Conservation (phyloP, 345 rosid genomes). For the Stellera chamaejasme region DNA sequence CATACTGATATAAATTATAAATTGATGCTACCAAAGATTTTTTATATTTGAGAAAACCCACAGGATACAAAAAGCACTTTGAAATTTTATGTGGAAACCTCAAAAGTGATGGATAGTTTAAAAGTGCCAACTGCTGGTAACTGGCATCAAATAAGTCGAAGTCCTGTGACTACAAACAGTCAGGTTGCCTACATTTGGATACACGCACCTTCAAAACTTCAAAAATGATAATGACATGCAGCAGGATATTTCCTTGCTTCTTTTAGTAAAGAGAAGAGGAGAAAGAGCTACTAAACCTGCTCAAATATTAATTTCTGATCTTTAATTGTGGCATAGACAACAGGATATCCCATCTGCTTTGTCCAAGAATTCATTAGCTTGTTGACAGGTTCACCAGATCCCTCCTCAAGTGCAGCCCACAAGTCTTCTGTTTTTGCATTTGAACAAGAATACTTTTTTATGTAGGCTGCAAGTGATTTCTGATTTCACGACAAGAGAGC, state of each 20-base stretch:
- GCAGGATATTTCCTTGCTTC: no score
- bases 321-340: conserved; percentile 58
- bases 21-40: no score
- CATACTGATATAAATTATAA: no score
- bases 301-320: conserved; percentile 77
- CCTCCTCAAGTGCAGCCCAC: conserved; percentile 88
- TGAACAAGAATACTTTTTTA: conserved; percentile 60
- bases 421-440: conserved; percentile 93
- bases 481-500: conserved; percentile 19
- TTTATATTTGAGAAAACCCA: no score
- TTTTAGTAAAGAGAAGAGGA: neutral
- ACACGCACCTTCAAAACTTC: no score
- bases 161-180: neutral
- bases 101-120: no score
- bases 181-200: neutral
- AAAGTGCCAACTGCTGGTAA: no score
- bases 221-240: no score
- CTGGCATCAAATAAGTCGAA: neutral
- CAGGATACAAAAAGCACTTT: no score
- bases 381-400: conserved; percentile 87
- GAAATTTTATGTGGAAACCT: no score
- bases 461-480: conserved; percentile 90
- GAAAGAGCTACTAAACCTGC: conserved; percentile 44
- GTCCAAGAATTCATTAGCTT: conserved; percentile 95
- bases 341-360: conserved; percentile 84